Evolutionary conservation across 2,329 filamentous ascomycete genomes (phyloP), one percentile per base, ranked within the genome.

Genomic region (Ambrosiella cleistominuta): DNA sequence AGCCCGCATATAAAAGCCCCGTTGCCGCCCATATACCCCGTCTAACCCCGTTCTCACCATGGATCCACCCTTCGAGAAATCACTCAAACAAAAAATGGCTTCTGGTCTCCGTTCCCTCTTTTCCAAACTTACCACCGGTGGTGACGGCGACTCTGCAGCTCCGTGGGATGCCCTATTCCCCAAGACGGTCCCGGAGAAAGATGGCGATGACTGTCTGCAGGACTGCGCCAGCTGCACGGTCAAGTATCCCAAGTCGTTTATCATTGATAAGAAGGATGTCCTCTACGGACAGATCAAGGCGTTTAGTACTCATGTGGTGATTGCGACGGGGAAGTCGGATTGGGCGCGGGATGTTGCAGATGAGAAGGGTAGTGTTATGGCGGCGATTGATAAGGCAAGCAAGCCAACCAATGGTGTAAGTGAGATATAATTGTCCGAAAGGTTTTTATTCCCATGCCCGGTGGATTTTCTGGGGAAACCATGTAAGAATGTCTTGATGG

Each of bases 311-410:
- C 93, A 98, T 70, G 68, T 95, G 62, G 74, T 98, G 38, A 88
- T 97, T 13, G 93, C 88, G 27, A 98, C 93, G n/a, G 88, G 89
- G 61, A 95, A 96, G 78, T 79, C 83, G 35, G 93, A 98, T 70
- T 98, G 93, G 93, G 85, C 91, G 66, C 74, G 87, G 61, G 85
- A 95, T 72, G 87, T 95, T 51, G 81, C 80, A 59, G 86, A 97
- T 66, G 93, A 97, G 74, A 83, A 86, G 70, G 86, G 85, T 5
- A 88, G 84, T 67, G 77, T 91, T 38, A 91, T 91, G 86, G 75
- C 88, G 72, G 86, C 85, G 1, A 78, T 90, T 64, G 77, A 71
- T 12, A 72, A 73, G 57, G 74, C 75, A 1, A 71, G 74, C 9
- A 76, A 75, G 67, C 83, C 83, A 0, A 75, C 69, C 35, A 87